Conservation (phyloP, 345 rosid genomes). For the rapeseed (Brassica napus) region DNA sequence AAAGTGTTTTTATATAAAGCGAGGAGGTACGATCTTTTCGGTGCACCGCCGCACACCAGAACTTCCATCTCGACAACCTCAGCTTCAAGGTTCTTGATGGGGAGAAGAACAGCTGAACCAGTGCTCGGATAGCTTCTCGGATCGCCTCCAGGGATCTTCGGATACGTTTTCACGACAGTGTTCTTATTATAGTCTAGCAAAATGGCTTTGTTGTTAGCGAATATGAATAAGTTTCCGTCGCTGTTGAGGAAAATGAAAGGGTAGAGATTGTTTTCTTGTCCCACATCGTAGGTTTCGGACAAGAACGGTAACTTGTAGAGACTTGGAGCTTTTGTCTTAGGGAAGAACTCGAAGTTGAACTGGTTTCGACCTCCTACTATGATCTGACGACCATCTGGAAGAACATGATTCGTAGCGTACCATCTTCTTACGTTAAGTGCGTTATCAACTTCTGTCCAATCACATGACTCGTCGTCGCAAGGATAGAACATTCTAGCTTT, state of each 20-base stretch:
- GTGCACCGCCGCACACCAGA: conserved; percentile 69
- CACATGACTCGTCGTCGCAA: conserved; percentile 51
- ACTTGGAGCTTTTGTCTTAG: conserved; percentile 45
- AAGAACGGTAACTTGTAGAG: conserved; percentile 52
- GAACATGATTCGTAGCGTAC: conserved; percentile 69
- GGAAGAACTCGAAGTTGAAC: conserved; percentile 72
- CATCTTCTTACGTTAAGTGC: conserved; percentile 46
- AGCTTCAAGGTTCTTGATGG: conserved; percentile 52
- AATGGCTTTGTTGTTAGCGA: conserved; percentile 75
- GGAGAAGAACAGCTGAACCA: conserved; percentile 80
- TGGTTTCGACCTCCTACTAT: conserved; percentile 68
- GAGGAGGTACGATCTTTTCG: conserved; percentile 47
- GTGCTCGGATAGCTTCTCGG: conserved; percentile 81
- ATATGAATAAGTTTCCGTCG: conserved; percentile 74
- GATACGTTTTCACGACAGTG: conserved; percentile 59
- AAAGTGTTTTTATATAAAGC: conserved; percentile 25
- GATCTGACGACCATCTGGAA: conserved; percentile 70
- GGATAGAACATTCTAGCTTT: conserved; percentile 54
- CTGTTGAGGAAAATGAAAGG: conserved; percentile 73
- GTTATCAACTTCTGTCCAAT: conserved; percentile 58
- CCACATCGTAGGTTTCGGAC: conserved; percentile 49
- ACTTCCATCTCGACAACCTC: conserved; percentile 45
- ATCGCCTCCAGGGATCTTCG: conserved; percentile 69
- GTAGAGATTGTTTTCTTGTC: conserved; percentile 72
- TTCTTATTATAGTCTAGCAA: conserved; percentile 47